These are phyloP conservation scores for Periconia sp. DNA, from an alignment of 2,329 filamentous ascomycete genomes.

Conservation along the genomic window DNA sequence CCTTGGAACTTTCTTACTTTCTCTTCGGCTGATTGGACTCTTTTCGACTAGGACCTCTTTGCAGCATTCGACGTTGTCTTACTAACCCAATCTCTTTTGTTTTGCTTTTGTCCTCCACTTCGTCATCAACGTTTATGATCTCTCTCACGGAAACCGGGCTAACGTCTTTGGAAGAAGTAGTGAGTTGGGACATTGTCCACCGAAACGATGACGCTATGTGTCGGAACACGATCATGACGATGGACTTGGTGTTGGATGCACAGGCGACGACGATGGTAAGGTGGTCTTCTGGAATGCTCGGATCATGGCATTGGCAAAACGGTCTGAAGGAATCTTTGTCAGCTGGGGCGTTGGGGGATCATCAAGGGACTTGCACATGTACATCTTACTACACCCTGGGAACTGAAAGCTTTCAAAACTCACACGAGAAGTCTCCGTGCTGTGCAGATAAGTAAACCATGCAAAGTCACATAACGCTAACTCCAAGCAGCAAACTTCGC, in stretches of 20 bases:
- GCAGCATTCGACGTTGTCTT: neutral
- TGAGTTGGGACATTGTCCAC: conserved; percentile 12
- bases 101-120: neutral
- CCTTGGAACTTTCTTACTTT: too few relatives aligned
- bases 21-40: too few relatives aligned
- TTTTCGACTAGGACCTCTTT: too few relatives aligned
- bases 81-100: neutral
- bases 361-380: too few relatives aligned
- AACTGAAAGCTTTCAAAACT: conserved; percentile 1
- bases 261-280: conserved; percentile 40
- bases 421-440: conserved; percentile 29
- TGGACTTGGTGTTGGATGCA: conserved; percentile 35
- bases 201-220: conserved; percentile 21
- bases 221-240: conserved; percentile 27
- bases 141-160: neutral
- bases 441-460: conserved; percentile 26
- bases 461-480: conserved; percentile 27
- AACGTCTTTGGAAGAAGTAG: neutral
- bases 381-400: too few relatives aligned
- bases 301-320: conserved; percentile 32
- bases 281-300: conserved; percentile 42
- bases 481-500: conserved; percentile 35
- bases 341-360: too few relatives aligned
- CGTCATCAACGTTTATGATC: neutral
- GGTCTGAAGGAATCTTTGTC: conserved; percentile 7